Evolutionary conservation across 1,284 basidiomycete species (phyloP), one percentile per base, ranked within the genome.

Genomic region (Microstroma glucosiphilum): DNA sequence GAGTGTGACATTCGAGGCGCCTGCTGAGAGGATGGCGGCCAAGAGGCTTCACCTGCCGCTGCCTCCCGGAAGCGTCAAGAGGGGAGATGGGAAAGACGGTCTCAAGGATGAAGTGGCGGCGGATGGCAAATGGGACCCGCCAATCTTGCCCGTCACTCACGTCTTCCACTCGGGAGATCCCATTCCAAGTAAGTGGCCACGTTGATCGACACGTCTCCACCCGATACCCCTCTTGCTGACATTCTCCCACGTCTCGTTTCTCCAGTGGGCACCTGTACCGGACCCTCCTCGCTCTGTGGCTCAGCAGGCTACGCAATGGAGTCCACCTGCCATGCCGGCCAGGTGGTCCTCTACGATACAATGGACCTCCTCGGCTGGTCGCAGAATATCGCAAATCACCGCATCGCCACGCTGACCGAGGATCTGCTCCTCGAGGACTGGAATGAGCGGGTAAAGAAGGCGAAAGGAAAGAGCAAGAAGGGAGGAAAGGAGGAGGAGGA

Each of bases 21-120:
- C 93, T 0, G 93, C 92, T 4, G 96, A 98, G 71, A 86, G 84
- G 70, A 84, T 94, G 78, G 90, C 96, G 0, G 86, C 96, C 0
- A 77, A 81, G 51, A 85, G 94, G 19, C 83, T 99, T 37, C 96
- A 98, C 80, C 83, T 99, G 11, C 96, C 94, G 0, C 70, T 83
- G 4, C 84, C 84, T 12, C 84, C 84, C 0, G 55, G 21, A 21
- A n/a, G 17, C 17, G 17, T n/a, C 17, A 17, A 21, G 17, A 17
- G 43, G 43, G 17, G 43, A 21, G 43, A 48, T 21, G 43, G 43
- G 21, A 62, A 53, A 40, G 48, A 67, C 17, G 68, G 57, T n/a
- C 41, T 60, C 2, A 64, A 46, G 48, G 19, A 64, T 21, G 61
- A 23, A 15, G 43, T n/a, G 43, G 43, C 4, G 43, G 17, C 43